phyloP scores from a whole-genome alignment of 371 early-diverging fungal genomes.

The Saksenaea oblongispora region DNA sequence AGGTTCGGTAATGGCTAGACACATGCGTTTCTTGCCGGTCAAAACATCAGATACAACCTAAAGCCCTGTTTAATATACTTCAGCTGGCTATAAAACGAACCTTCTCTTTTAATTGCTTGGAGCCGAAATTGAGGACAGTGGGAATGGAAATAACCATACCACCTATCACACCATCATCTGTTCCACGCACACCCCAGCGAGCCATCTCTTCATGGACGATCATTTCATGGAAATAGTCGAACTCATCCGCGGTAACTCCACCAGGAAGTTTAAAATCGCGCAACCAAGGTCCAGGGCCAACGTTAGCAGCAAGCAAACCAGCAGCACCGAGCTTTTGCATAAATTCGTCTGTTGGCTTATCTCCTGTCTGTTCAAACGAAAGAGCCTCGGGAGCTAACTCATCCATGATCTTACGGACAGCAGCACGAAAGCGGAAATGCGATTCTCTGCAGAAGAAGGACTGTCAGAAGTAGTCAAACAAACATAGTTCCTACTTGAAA shows the following conservation, averaged over 20 bases:
- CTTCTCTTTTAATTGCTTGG: conserved; percentile 41
- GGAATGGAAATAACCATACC: conserved; percentile 61
- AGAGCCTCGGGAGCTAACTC: conserved; percentile 43
- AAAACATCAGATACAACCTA: conserved; percentile 65
- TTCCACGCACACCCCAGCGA: conserved; percentile 53
- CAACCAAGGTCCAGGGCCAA: conserved; percentile 45
- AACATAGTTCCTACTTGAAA: conserved; percentile 44
- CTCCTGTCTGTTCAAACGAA: conserved; percentile 39
- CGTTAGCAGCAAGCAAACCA: conserved; percentile 31
- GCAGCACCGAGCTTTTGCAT: conserved; percentile 43
- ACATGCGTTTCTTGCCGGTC: conserved; percentile 73
- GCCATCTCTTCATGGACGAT: conserved; percentile 78
- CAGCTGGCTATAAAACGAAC: conserved; percentile 7
- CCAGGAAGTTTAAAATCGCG: conserved; percentile 42
- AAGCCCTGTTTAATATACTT: neutral
- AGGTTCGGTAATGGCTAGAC: conserved; percentile 69
- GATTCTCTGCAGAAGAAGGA: conserved; percentile 35
- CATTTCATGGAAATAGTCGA: conserved; percentile 67
- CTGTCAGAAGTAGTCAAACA: neutral
- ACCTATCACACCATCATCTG: conserved; percentile 48
- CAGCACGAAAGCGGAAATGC: conserved; percentile 50
- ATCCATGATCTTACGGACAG: conserved; percentile 42
- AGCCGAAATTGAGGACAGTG: conserved; percentile 57
- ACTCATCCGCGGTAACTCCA: conserved; percentile 54
- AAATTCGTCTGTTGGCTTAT: conserved; percentile 46